phyloP scores from a whole-genome alignment of 1,139 yeast species.

The Geotrichum armillariae region DNA sequence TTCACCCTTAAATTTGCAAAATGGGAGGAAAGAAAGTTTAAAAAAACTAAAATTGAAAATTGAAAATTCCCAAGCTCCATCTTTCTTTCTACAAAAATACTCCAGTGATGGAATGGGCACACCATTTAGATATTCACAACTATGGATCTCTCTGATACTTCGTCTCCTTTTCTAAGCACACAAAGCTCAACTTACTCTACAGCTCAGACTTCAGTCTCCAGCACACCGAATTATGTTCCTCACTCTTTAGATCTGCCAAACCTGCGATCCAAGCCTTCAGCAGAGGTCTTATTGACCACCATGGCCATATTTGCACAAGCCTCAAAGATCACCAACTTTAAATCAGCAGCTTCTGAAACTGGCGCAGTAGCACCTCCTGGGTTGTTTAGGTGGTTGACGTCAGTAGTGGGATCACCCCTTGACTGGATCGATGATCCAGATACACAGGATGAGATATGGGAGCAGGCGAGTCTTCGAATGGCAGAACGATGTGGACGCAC shows the following conservation, averaged over 20 bases:
- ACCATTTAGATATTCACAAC: too few relatives aligned
- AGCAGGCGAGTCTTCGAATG: constrained; percentile 61
- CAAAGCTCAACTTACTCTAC: too few relatives aligned
- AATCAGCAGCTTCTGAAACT: constrained; percentile 25
- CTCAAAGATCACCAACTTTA: constrained; percentile 55
- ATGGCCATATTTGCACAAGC: constrained; percentile 54
- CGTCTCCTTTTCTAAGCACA: too few relatives aligned
- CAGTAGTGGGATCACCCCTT: constrained; percentile 58
- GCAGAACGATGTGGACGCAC: constrained; percentile 86
- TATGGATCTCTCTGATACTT: too few relatives aligned
- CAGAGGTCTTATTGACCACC: constrained; percentile 46
- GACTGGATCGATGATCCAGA: constrained; percentile 47
- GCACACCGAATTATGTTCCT: too few relatives aligned
- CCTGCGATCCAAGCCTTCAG: constrained; percentile 51
- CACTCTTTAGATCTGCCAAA: constrained; percentile 71
- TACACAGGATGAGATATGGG: constrained; percentile 48
- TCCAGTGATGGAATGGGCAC: too few relatives aligned
- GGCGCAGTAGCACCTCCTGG: constrained; percentile 17
- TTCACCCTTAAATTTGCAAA: too few relatives aligned
- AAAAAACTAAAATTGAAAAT: too few relatives aligned
- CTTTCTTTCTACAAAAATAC: too few relatives aligned
- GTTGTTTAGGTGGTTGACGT: constrained; percentile 62
- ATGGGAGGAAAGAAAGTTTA: too few relatives aligned
- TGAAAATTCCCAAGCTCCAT: too few relatives aligned
- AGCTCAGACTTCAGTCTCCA: too few relatives aligned